Evolutionary conservation across 2,329 filamentous ascomycete species (phyloP).

Genomic region (Ilyonectria mors-panacis): DNA sequence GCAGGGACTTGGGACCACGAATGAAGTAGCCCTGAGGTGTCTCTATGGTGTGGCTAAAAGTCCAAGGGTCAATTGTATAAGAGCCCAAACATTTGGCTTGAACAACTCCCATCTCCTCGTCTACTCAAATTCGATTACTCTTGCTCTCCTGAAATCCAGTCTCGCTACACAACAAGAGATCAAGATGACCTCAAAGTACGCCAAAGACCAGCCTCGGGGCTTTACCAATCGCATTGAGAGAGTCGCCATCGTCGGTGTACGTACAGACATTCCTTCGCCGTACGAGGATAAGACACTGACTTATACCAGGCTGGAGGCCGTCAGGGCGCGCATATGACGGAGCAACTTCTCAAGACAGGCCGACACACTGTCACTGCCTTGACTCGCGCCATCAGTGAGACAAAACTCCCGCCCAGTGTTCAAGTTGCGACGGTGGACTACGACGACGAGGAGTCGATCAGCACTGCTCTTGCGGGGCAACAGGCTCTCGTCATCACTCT

Average conservation of each 20-base stretch:
- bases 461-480: slow-evolving; percentile 64
- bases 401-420: slow-evolving; percentile 58
- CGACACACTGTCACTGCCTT: slow-evolving; percentile 66
- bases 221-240: slow-evolving; percentile 36
- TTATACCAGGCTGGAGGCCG: slow-evolving; percentile 54
- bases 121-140: background rate
- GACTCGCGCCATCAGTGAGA: slow-evolving; percentile 59
- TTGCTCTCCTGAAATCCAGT: background rate
- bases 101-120: background rate
- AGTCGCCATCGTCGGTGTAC: slow-evolving; percentile 60
- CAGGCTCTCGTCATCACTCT: slow-evolving; percentile 66
- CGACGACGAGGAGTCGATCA: slow-evolving; percentile 55
- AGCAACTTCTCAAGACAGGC: slow-evolving; percentile 60
- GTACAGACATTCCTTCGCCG: slow-evolving; percentile 32
- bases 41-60: background rate
- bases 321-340: slow-evolving; percentile 52
- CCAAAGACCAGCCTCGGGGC: slow-evolving; percentile 21
- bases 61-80: background rate
- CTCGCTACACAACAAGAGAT: background rate
- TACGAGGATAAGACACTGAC: slow-evolving; percentile 40
- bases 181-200: slow-evolving; percentile 7
- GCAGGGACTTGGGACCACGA: background rate
- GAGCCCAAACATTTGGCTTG: background rate
- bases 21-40: background rate
- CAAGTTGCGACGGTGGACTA: slow-evolving; percentile 58